Evolutionary conservation across 495 filamentous ascomycete species (phyloP), one percentile per base, ranked within the genome.

Genomic region (Penicillium verhagenii): DNA sequence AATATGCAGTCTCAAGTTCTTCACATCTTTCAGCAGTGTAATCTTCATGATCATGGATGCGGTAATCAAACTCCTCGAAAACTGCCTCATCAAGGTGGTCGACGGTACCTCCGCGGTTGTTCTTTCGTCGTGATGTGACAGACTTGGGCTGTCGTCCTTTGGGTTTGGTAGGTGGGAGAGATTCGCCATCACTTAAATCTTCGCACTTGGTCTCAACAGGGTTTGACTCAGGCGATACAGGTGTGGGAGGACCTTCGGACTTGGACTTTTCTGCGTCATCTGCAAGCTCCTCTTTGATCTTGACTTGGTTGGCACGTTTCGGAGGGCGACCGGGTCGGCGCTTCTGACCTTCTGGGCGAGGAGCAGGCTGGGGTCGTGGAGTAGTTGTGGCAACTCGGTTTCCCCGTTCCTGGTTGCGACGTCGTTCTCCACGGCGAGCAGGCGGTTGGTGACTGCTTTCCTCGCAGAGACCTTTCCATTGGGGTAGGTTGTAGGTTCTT

Each of bases 371-470:
- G 26, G 74, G 53, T 19, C 68, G 68, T 24, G 73, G 66, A 13
- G 72, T 66, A 13, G 72, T 66, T 5, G 71, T 52, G 14, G 72
- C 59, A 11, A 68, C 53, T 46, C 70, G 72, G 47, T 74, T 80
- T 13, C 77, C 68, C 54, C 84, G 84, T 51, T 89, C 86, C 56
- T 87, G 87, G 60, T 79, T 90, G 69, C 71, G 85, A 74, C 94
- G 86, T 57, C 94, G 77, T 68, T 98, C 93, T 44, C 95, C 94
- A 65, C 94, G 82, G 55, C 85, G 86, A n/a, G 95, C 94, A 3
- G 95, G 94, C 1, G 93, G 95, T 63, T 98, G 94, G 64, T 98
- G 91, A 56, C 96, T 90, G 66, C 89, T 89, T 70, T 96, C 90
- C 47, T 96, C 88, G 61, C 91, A 95, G 33, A 97, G 77, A 37